Evolutionary conservation across 805 yeast species (phyloP), one percentile per base, ranked within the genome.

Genomic region (Peterozyma toletana): DNA sequence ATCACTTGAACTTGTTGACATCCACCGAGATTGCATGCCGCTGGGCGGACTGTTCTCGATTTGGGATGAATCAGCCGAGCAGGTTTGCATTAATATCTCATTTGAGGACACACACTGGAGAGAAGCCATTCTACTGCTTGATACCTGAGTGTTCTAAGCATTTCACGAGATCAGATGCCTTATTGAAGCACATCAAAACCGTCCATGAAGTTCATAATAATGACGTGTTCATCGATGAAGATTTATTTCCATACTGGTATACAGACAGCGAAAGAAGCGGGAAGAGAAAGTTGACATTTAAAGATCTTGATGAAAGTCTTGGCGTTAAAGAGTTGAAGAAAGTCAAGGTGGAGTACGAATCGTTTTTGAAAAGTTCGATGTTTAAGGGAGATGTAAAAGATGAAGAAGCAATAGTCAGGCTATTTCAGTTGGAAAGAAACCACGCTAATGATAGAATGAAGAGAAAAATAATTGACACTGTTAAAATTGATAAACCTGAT

Each of bases 141-240:
- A 64, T 81, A 11, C 86, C 86, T 2, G 86, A 80, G 50, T 84
- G 91, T 58, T 73, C 71, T 41, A 70, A 75, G 48, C 70, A 71
- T 38, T 82, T 80, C 53, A 71, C 78, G 0, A 58, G 83, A 43
- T 66, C 80, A 1, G 85, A 78, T 48, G 85, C 83, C 1, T 66
- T 85, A 48, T 72, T 80, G 15, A 75, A 77, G 49, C 91, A 85
- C 58, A 66, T 82, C 45, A 69, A 77, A 37, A 70, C 78, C 0
- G 79, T 72, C 1, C 90, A 83, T 55, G 78, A 76, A 44, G 63
- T 76, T 37, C 74, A 58, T n/a, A 16, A 34, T 16, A 47, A 59
- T 7, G 52, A 48, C 31, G 27, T 21, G 4, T 50, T 48, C 31
- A 37, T 53, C 17, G 42, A 45, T n/a, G 33, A 35, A 9, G 45